phyloP scores from a whole-genome alignment of 805 yeast species.

The Lipomyces starkeyi region DNA sequence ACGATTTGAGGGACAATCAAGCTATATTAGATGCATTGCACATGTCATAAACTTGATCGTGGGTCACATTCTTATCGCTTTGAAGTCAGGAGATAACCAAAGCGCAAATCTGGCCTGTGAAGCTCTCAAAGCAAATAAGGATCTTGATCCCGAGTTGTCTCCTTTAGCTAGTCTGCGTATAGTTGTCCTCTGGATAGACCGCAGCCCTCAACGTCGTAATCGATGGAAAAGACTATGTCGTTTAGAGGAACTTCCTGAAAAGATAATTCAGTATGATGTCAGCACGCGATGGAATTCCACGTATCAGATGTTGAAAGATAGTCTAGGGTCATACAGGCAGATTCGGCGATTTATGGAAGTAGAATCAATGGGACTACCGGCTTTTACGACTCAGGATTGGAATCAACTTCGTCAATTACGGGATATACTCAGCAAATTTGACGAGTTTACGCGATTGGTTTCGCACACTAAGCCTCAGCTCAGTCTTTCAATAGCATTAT shows the following conservation, averaged over 20 bases:
- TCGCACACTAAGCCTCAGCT: too few species aligned
- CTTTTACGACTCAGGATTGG: too few species aligned
- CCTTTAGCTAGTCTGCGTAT: neutral
- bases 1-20: too few species aligned
- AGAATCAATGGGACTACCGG: too few species aligned
- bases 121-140: constrained; percentile 3
- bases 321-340: too few species aligned
- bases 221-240: neutral
- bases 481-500: too few species aligned
- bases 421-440: too few species aligned
- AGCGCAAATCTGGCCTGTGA: constrained; percentile 10
- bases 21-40: too few species aligned
- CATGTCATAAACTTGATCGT: constrained; percentile 2
- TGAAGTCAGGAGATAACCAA: constrained; percentile 1
- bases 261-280: neutral
- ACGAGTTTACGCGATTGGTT: too few species aligned
- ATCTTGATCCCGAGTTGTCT: neutral
- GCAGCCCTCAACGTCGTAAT: constrained; percentile 3
- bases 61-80: neutral
- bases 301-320: constrained; percentile 1
- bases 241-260: neutral
- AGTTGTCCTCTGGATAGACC: constrained; percentile 5
- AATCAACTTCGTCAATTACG: too few species aligned
- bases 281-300: constrained; percentile 3
- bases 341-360: too few species aligned